Percentiles rank a stretch among this genome's conserved stretches.
Conservation (phyloP, 768 basidiomycete species). For the Punctularia strigosozonata region DNA sequence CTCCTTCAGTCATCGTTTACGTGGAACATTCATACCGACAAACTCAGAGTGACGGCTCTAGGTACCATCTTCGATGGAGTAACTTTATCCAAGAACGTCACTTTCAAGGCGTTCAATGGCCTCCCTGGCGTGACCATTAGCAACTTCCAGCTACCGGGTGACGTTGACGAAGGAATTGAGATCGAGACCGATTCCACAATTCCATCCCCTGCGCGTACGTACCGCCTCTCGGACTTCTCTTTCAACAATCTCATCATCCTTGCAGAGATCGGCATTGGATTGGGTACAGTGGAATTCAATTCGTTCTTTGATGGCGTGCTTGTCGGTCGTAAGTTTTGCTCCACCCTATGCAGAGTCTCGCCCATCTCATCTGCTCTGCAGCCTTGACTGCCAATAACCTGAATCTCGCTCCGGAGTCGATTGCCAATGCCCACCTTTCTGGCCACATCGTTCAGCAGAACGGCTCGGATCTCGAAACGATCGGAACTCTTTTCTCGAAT, state of each 20-base stretch:
- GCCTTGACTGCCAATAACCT: slow-evolving; percentile 41
- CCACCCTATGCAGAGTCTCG: not conserved
- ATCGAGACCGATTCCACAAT: slow-evolving; percentile 58
- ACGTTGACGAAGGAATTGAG: slow-evolving; percentile 60
- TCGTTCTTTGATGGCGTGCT: slow-evolving; percentile 42
- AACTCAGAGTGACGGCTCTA: slow-evolving; percentile 50
- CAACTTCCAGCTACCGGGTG: slow-evolving; percentile 59
- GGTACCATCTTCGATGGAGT: slow-evolving; percentile 62
- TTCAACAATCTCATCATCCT: too few relatives aligned
- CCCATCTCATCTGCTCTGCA: slow-evolving; percentile 14
- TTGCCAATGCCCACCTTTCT: slow-evolving; percentile 39
- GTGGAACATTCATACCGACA: slow-evolving; percentile 61
- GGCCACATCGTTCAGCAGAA: slow-evolving; percentile 55
- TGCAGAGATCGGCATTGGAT: slow-evolving; percentile 55
- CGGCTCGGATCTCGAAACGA: slow-evolving; percentile 35
- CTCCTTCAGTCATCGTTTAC: slow-evolving; percentile 53
- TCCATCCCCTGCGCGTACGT: slow-evolving; percentile 55
- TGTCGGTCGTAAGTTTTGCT: slow-evolving; percentile 44
- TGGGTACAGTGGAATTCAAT: slow-evolving; percentile 54
- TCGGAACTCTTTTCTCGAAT: slow-evolving; percentile 55
- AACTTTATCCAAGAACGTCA: slow-evolving; percentile 42
- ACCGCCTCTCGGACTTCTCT: not conserved
- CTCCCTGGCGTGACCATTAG: slow-evolving; percentile 60
- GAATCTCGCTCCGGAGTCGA: slow-evolving; percentile 34
- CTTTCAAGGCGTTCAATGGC: slow-evolving; percentile 61